Evolutionary conservation across 2,329 filamentous ascomycete species (phyloP).

Genomic region (Monilinia laxa): DNA sequence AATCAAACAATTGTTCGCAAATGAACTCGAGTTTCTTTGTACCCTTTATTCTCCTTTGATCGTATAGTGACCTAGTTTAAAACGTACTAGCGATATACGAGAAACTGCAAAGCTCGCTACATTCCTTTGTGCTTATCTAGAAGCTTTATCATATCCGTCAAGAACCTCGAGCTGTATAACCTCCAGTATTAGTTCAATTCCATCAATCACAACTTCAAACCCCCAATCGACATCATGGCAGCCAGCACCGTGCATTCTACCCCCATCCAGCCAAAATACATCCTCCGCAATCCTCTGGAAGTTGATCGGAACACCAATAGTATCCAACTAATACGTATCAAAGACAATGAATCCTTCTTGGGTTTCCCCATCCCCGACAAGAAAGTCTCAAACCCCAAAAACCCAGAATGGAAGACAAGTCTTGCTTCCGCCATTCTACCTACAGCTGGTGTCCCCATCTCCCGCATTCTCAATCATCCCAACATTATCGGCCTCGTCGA

Average conservation of each 20-base stretch:
- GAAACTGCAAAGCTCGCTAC: slow-evolving; percentile 7
- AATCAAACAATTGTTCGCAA: slow-evolving; percentile 16
- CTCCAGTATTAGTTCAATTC: background rate
- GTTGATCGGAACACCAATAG: slow-evolving; percentile 26
- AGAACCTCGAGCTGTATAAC: background rate
- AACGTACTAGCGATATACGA: background rate
- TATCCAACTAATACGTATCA: slow-evolving; percentile 31
- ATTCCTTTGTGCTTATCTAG: slow-evolving; percentile 13
- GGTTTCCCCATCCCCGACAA: slow-evolving; percentile 30
- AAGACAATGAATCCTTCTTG: slow-evolving; percentile 33
- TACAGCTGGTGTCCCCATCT: slow-evolving; percentile 29
- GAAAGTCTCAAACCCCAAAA: slow-evolving; percentile 23
- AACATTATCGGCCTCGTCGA: slow-evolving; percentile 39
- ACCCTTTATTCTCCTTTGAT: background rate
- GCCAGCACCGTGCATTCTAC: slow-evolving; percentile 5
- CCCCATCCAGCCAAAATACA: slow-evolving; percentile 28
- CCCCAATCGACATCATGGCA: slow-evolving; percentile 9
- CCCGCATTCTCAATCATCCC: slow-evolving; percentile 38
- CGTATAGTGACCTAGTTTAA: background rate
- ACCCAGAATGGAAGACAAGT: slow-evolving; percentile 25
- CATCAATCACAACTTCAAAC: background rate
- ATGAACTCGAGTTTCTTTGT: slow-evolving; percentile 1
- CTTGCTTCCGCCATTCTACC: slow-evolving; percentile 33
- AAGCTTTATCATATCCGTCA: background rate
- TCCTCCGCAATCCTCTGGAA: slow-evolving; percentile 29